A percentile compares a stretch with the other conserved stretches of the same genome.
Evolutionary conservation across 169 alveolate species (phyloP).

Genomic region (Babesia microti): DNA sequence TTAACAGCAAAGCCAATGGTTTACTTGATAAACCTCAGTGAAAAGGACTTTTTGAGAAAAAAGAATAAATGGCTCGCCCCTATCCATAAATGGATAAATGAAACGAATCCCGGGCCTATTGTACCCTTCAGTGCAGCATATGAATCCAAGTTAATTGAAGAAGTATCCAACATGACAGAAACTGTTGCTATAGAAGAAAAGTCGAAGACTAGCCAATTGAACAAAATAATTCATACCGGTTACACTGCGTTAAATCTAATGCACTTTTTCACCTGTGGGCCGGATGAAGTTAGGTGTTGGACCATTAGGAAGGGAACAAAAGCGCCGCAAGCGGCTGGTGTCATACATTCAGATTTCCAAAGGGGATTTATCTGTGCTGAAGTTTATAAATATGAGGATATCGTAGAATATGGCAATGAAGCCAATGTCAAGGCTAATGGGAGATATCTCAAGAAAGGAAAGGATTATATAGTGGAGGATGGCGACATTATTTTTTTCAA

Average conservation of each 20-base stretch:
- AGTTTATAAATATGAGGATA: conserved; percentile 78
- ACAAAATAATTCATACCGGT: conserved; percentile 92
- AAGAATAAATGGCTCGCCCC: conserved; percentile 92
- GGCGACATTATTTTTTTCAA: conserved; percentile 95
- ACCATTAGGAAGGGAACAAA: conserved; percentile 88
- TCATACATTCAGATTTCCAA: conserved; percentile 93
- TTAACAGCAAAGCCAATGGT: conserved; percentile 98
- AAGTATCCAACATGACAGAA: conserved; percentile 3
- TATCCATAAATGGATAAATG: conserved; percentile 92
- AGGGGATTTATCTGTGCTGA: conserved; percentile 98
- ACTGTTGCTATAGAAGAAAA: conserved; percentile 47
- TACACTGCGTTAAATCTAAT: conserved; percentile 84
- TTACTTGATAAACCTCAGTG: conserved; percentile 88
- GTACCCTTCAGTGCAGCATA: conserved; percentile 92
- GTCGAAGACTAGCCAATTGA: conserved; percentile 76
- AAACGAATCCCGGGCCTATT: conserved; percentile 92
- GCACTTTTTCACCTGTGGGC: conserved; percentile 99
- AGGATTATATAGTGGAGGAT: conserved; percentile 91
- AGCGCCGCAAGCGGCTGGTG: conserved; percentile 94
- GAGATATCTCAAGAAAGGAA: conserved; percentile 81
- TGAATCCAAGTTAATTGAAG: background rate
- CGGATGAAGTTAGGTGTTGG: conserved; percentile 99
- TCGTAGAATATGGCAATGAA: conserved; percentile 72
- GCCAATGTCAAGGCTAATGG: conserved; percentile 88
- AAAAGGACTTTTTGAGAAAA: conserved; percentile 86